These are phyloP conservation scores for Amphirosellinia nigrospora DNA, from an alignment of 495 filamentous ascomycete species.

Conservation along the genomic window DNA sequence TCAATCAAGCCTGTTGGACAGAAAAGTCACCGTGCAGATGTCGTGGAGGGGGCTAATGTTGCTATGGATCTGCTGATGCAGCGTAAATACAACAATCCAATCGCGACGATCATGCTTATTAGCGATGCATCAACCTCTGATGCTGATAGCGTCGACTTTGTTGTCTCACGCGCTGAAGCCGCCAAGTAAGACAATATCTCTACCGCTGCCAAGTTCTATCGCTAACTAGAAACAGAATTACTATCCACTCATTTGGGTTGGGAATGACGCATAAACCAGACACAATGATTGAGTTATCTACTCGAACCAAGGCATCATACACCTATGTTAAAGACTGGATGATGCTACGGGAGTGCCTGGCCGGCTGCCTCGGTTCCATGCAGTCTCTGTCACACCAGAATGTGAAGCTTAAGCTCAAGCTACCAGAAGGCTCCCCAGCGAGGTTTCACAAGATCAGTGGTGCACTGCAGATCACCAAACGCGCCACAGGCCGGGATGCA, in stretches of 20 bases:
- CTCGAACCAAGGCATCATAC: conserved; percentile 94
- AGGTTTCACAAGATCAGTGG: conserved; percentile 99
- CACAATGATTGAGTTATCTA: conserved; percentile 97
- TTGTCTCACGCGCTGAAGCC: conserved; percentile 95
- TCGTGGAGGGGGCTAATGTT: conserved; percentile 97
- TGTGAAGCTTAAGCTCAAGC: conserved; percentile 91
- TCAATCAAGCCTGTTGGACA: conserved; percentile 94
- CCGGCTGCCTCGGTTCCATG: conserved; percentile 91
- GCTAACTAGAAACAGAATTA: conserved; percentile 64
- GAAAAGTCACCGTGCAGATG: conserved; percentile 95
- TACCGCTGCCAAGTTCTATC: neutral
- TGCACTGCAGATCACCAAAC: conserved; percentile 94
- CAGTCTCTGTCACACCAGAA: conserved; percentile 99
- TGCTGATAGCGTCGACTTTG: conserved; percentile 95
- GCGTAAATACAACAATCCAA: conserved; percentile 92
- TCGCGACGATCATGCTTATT: conserved; percentile 95
- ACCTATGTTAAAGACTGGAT: conserved; percentile 99
- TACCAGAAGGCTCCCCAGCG: conserved; percentile 95
- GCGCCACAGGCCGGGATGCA: conserved; percentile 94
- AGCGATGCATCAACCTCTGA: conserved; percentile 99
- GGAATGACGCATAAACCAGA: conserved; percentile 98
- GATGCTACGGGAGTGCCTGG: conserved; percentile 98
- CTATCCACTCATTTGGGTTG: conserved; percentile 95
- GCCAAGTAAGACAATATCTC: conserved; percentile 74
- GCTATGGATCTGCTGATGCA: conserved; percentile 99